Conservation (phyloP, 2,329 filamentous ascomycete species). For the Cercospora brassicicola region DNA sequence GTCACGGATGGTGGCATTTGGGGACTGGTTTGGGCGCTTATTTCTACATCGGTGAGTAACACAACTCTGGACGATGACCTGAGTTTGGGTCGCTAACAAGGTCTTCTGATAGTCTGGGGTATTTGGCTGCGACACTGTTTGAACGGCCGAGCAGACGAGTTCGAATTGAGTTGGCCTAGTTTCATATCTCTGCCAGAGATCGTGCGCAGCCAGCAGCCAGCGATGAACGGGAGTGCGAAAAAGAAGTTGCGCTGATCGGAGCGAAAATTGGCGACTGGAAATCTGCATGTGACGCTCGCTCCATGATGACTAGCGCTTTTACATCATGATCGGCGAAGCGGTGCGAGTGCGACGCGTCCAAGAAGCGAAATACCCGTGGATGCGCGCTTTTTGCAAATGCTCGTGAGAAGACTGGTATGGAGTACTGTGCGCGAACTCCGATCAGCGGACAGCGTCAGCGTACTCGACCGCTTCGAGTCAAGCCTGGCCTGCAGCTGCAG, state of each 20-base stretch:
- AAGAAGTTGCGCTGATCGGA: slow-evolving; percentile 21
- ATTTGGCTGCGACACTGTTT: slow-evolving; percentile 78
- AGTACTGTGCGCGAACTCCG: slow-evolving; percentile 2
- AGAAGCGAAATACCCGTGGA: background rate
- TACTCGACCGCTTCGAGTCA: slow-evolving; percentile 16
- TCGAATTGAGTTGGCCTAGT: slow-evolving; percentile 67
- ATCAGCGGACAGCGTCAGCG: slow-evolving; percentile 2
- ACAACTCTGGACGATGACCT: background rate
- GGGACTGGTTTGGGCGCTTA: slow-evolving; percentile 85
- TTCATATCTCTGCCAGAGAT: slow-evolving; percentile 58
- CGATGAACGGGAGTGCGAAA: slow-evolving; percentile 21
- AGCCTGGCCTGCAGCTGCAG: slow-evolving; percentile 3
- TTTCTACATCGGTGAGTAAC: slow-evolving; percentile 62
- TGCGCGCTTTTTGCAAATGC: background rate
- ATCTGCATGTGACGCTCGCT: background rate
- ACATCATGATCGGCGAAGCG: slow-evolving; percentile 1
- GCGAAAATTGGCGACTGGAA: background rate
- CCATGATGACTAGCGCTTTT: background rate
- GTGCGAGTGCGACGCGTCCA: slow-evolving; percentile 1
- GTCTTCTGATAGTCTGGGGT: slow-evolving; percentile 58
- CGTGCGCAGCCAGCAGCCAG: slow-evolving; percentile 33
- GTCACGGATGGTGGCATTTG: slow-evolving; percentile 75
- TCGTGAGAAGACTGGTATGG: background rate
- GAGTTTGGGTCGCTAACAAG: slow-evolving; percentile 13
- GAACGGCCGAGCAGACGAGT: slow-evolving; percentile 71